These are phyloP conservation scores for Tetradesmus lagerheimii DNA, from an alignment of 139 green algal genomes.

Conservation along the genomic window DNA sequence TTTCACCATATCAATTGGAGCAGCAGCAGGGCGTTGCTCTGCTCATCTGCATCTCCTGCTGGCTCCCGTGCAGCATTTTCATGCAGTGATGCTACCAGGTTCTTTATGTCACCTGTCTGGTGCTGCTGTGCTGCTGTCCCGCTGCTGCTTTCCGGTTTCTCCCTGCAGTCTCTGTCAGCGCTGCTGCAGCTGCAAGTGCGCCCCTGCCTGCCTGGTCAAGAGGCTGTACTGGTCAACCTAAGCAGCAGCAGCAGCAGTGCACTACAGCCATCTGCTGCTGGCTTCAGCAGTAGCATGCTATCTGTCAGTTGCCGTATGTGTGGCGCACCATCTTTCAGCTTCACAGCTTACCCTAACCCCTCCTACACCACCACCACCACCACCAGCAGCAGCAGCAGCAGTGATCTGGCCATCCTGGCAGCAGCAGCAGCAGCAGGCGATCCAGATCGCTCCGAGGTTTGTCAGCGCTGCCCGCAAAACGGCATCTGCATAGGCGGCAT, in stretches of 20 bases:
- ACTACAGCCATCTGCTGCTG: not conserved
- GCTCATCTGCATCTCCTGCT: no score
- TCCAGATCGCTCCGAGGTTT: not conserved
- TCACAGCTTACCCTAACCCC: not conserved
- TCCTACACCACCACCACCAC: not conserved
- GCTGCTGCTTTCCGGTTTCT: not conserved
- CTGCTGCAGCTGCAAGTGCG: not conserved
- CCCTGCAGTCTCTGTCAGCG: not conserved
- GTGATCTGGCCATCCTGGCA: not conserved
- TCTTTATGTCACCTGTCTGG: no score
- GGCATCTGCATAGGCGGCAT: constrained; percentile 14
- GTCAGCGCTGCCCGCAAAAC: not conserved
- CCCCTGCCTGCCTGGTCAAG: constrained; percentile 22
- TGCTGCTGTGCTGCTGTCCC: not conserved
- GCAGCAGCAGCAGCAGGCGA: constrained; percentile 7
- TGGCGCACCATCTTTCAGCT: constrained; percentile 13
- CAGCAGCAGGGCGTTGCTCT: no score
- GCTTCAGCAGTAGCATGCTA: not conserved
- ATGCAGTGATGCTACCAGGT: no score
- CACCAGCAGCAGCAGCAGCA: not conserved
- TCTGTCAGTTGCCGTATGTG: constrained; percentile 7
- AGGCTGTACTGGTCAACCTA: not conserved
- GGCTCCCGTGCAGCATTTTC: no score
- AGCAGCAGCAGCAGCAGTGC: constrained; percentile 1
- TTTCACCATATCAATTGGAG: no score